Evolutionary conservation across 345 rosid species (phyloP).

Genomic region (Hevea brasiliensis): DNA sequence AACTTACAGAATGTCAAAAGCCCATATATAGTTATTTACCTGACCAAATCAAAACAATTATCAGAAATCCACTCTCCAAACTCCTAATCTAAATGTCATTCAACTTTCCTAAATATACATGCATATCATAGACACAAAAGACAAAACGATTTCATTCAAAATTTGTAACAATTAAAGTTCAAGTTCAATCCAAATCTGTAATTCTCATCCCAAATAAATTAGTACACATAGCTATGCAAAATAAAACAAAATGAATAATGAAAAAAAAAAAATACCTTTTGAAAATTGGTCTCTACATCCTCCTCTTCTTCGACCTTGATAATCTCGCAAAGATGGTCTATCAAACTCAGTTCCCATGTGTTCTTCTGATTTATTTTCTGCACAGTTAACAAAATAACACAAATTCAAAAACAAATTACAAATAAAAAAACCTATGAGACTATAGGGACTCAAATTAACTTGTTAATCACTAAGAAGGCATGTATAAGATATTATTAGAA

Average conservation of each 20-base stretch:
- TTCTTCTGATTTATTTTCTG: slow-evolving; percentile 31
- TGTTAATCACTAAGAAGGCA: background rate
- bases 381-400: background rate
- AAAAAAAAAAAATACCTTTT: slow-evolving; percentile 54
- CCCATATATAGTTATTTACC: background rate
- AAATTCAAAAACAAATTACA: background rate
- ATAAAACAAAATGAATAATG: background rate
- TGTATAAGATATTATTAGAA: no score
- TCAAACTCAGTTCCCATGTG: slow-evolving; percentile 27
- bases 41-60: background rate
- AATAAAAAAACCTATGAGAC: no score
- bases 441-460: background rate
- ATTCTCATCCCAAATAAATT: background rate
- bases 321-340: slow-evolving; percentile 62
- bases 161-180: background rate
- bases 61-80: background rate
- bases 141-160: background rate
- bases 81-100: background rate
- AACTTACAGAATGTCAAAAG: background rate
- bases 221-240: background rate
- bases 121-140: background rate
- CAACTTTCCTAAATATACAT: background rate
- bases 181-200: background rate
- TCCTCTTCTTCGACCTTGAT: slow-evolving; percentile 85
- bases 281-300: slow-evolving; percentile 85